Conservation (phyloP, 139 green algal species). For the Eudorina sp. region DNA sequence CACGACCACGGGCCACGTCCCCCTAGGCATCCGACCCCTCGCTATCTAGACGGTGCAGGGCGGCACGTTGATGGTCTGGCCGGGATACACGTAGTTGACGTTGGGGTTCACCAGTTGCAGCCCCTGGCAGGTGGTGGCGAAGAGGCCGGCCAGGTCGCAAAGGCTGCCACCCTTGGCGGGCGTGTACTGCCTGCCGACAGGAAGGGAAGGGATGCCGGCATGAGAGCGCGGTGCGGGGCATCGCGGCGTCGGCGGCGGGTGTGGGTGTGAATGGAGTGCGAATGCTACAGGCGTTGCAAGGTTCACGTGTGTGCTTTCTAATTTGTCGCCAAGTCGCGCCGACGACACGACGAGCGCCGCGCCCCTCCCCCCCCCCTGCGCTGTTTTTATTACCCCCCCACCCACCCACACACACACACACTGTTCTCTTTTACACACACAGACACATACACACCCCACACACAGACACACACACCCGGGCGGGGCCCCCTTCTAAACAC, state of each 20-base stretch:
- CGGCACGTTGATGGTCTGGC: constrained; percentile 2
- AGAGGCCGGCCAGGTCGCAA: background rate
- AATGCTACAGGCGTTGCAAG: background rate
- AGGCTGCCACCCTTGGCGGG: background rate
- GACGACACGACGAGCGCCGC: background rate
- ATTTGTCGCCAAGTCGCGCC: background rate
- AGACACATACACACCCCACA: background rate
- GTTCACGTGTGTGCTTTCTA: background rate
- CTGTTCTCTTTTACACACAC: background rate
- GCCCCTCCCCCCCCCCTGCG: background rate
- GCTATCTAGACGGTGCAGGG: background rate
- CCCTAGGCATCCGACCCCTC: too few relatives aligned
- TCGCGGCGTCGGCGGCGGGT: too few relatives aligned
- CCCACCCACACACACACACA: too few relatives aligned
- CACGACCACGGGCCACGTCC: too few relatives aligned
- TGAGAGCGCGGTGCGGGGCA: background rate
- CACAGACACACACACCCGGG: background rate
- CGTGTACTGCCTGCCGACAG: background rate
- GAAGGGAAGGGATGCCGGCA: background rate
- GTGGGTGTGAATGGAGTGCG: background rate
- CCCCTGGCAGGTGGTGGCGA: constrained; percentile 3
- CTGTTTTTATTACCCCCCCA: too few relatives aligned
- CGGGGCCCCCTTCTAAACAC: background rate
- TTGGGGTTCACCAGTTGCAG: constrained; percentile 4
- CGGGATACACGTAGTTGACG: background rate